These are phyloP conservation scores for Candida schatavii DNA, from an alignment of 805 yeast species.

Conservation along the genomic window DNA sequence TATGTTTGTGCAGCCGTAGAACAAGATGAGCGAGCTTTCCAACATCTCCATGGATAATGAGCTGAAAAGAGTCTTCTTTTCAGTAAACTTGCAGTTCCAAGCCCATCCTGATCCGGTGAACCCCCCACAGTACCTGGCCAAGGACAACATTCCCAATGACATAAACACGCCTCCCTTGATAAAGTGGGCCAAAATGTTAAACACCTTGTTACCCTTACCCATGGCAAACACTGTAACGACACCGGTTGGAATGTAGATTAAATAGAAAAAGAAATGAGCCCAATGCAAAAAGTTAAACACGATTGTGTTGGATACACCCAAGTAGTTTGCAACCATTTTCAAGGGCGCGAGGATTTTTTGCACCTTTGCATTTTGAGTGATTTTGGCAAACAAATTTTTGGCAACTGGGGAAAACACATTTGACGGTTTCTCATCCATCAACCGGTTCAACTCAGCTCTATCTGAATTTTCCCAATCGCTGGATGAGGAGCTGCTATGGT, in stretches of 20 bases:
- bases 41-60: constrained; percentile 72
- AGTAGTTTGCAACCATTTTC: constrained; percentile 11
- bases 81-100: constrained; percentile 59
- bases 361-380: constrained; percentile 31
- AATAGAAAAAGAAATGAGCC: constrained; percentile 59
- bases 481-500: not conserved
- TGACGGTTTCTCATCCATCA: constrained; percentile 8
- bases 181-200: constrained; percentile 88
- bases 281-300: constrained; percentile 55
- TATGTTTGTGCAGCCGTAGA: constrained; percentile 86
- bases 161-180: constrained; percentile 94
- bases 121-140: constrained; percentile 86
- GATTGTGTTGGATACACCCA: constrained; percentile 3
- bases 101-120: constrained; percentile 79
- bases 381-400: constrained; percentile 3
- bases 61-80: constrained; percentile 12
- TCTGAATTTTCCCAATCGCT: constrained; percentile 5
- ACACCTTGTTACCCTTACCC: constrained; percentile 67
- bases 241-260: constrained; percentile 57
- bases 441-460: constrained; percentile 2
- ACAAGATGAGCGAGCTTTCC: constrained; percentile 75
- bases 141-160: constrained; percentile 68
- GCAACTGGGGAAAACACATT: constrained; percentile 1
- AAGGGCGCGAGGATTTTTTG: constrained; percentile 31
- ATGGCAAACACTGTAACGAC: constrained; percentile 65